Evolutionary conservation across 108 stramenopile genomes (phyloP), one percentile per base, ranked within the genome.

Genomic region (Bacterosira constricta): DNA sequence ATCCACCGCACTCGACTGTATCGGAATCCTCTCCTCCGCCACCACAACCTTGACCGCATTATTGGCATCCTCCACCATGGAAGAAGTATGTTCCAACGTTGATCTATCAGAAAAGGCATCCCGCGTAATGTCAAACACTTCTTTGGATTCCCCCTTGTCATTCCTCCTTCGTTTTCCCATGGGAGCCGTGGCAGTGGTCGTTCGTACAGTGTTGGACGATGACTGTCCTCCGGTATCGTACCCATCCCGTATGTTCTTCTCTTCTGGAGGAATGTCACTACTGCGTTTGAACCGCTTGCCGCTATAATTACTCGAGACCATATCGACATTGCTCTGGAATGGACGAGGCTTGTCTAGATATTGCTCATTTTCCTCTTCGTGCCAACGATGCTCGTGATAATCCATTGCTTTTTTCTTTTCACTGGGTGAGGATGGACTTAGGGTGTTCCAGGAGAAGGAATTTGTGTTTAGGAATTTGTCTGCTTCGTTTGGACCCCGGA

Each of bases 1-100:
- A n/a, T n/a, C n/a, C n/a, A n/a, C n/a, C n/a, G n/a, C n/a, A n/a
- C n/a, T n/a, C n/a, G n/a, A n/a, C n/a, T n/a, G n/a, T n/a, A n/a
- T n/a, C n/a, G n/a, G n/a, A n/a, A n/a, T n/a, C n/a, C n/a, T n/a
- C n/a, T n/a, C n/a, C n/a, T n/a, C n/a, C n/a, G n/a, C n/a, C n/a
- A n/a, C n/a, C n/a, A n/a, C n/a, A n/a, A n/a, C n/a, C n/a, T n/a
- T n/a, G n/a, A n/a, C 2, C 6, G 37, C 37, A 39, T 18, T 68
- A 55, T 68, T 68, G 26, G 53, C 32, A 56, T 68, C 66, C 39
- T 31, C 54, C 13, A 68, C 53, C 13, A 44, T 15, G 18, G 66
- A 68, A 4, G 66, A 52, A 6, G 66, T 51, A 31, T 52, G 66
- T 25, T 68, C 66, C 34, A 68, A 56, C 10, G 36, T 59, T 17